Evolutionary conservation across 345 rosid species (phyloP).

Genomic region (Pseudoturritis turrita): DNA sequence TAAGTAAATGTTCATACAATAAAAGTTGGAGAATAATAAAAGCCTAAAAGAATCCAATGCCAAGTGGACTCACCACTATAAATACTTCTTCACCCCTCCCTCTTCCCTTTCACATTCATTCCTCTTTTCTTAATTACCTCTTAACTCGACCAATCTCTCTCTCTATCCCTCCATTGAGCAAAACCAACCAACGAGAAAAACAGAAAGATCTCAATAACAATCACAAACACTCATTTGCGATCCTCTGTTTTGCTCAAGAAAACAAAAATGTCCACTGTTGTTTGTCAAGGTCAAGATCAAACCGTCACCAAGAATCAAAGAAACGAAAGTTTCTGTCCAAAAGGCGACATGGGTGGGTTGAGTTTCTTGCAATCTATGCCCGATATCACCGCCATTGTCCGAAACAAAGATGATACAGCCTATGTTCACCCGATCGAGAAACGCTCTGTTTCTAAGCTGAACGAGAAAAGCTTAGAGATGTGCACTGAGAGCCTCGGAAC

Average conservation of each 20-base stretch:
- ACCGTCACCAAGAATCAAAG: not conserved
- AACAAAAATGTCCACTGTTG: conserved; percentile 3
- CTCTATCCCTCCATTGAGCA: not conserved
- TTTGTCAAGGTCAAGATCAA: conserved; percentile 1
- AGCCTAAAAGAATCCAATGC: conserved; percentile 26
- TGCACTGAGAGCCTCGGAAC: conserved; percentile 90
- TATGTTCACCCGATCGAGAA: conserved; percentile 60
- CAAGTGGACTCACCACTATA: conserved; percentile 24
- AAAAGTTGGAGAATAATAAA: not conserved
- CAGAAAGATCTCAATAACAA: conserved; percentile 2
- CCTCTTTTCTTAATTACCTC: not conserved
- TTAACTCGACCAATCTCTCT: not conserved
- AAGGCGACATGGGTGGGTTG: conserved; percentile 35
- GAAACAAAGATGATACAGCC: conserved; percentile 13
- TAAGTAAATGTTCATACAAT: not conserved
- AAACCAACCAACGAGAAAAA: conserved; percentile 2
- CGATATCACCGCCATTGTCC: conserved; percentile 11
- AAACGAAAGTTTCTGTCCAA: conserved; percentile 13
- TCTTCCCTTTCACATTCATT: conserved; percentile 25
- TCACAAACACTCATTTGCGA: not conserved
- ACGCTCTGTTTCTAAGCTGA: conserved; percentile 48
- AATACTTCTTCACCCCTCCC: conserved; percentile 17
- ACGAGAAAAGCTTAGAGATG: conserved; percentile 70
- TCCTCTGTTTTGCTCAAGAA: conserved; percentile 14
- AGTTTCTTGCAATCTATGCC: conserved; percentile 52